Percentiles rank a stretch among this genome's conserved stretches.
phyloP scores from a whole-genome alignment of 2,329 filamentous ascomycete species.

The Chalara sp. region DNA sequence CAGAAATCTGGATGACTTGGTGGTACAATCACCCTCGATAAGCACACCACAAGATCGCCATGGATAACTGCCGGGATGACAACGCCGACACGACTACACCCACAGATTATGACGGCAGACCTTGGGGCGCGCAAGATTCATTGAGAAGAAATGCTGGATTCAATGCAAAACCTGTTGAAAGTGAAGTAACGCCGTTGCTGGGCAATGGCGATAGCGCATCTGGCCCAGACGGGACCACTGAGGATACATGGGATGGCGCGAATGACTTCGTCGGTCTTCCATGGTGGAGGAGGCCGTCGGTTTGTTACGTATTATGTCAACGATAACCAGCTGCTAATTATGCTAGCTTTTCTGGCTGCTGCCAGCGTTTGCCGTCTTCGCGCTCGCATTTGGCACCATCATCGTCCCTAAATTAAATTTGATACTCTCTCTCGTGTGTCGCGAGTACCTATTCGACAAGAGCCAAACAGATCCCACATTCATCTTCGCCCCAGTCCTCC shows the following conservation, averaged over 20 bases:
- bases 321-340: conserved; percentile 19
- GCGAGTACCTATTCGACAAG: conserved; percentile 70
- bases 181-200: conserved; percentile 19
- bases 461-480: conserved; percentile 50
- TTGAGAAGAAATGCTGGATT: conserved; percentile 14
- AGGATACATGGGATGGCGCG: conserved; percentile 38
- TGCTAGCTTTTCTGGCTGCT: conserved; percentile 75
- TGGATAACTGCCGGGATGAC: background rate
- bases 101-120: background rate
- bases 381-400: conserved; percentile 78
- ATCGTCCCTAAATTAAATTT: conserved; percentile 84
- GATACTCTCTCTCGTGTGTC: conserved; percentile 77
- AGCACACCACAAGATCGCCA: background rate
- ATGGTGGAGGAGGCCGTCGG: conserved; percentile 58
- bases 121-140: conserved; percentile 20
- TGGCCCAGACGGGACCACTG: conserved; percentile 3
- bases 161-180: conserved; percentile 4
- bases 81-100: background rate
- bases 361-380: conserved; percentile 72
- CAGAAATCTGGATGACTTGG: background rate
- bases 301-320: conserved; percentile 30
- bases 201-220: conserved; percentile 10
- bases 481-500: conserved; percentile 55
- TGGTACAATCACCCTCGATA: background rate
- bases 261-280: conserved; percentile 54